These are phyloP conservation scores for Forsythia suspensa DNA, from an alignment of 257 asterid species.

Conservation along the genomic window DNA sequence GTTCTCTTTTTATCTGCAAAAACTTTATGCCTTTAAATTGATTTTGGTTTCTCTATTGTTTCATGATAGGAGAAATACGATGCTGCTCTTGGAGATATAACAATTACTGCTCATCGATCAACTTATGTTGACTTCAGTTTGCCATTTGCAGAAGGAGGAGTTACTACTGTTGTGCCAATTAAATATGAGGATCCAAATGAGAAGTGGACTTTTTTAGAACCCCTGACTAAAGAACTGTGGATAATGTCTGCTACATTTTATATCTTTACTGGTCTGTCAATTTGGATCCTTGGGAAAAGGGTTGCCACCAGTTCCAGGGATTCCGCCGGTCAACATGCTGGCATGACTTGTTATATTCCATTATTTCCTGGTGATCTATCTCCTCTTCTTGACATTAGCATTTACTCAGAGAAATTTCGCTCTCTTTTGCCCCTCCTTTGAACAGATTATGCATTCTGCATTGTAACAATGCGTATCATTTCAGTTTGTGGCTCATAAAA, in stretches of 20 bases:
- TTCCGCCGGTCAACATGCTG: slow-evolving; percentile 34
- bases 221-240: slow-evolving; percentile 41
- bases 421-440: not conserved
- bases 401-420: too few relatives aligned
- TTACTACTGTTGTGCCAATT: slow-evolving; percentile 32
- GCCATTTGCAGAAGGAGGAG: slow-evolving; percentile 48
- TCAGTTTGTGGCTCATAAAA: not conserved
- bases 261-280: slow-evolving; percentile 21
- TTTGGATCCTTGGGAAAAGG: slow-evolving; percentile 37
- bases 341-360: slow-evolving; percentile 40
- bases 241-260: slow-evolving; percentile 24
- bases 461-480: too few relatives aligned
- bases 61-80: slow-evolving; percentile 31
- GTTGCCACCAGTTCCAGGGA: slow-evolving; percentile 11
- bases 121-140: slow-evolving; percentile 38
- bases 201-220: slow-evolving; percentile 27
- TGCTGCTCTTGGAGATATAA: slow-evolving; percentile 49
- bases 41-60: not conserved
- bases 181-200: slow-evolving; percentile 23
- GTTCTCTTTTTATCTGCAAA: not conserved
- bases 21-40: not conserved
- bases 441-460: not conserved
- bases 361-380: slow-evolving; percentile 31
- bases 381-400: slow-evolving; percentile 3
- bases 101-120: slow-evolving; percentile 42